Percentiles rank a stretch among this genome's conserved stretches.
These are phyloP conservation scores for Pichia gijzeniarum DNA, from an alignment of 805 yeast species.

Conservation along the genomic window DNA sequence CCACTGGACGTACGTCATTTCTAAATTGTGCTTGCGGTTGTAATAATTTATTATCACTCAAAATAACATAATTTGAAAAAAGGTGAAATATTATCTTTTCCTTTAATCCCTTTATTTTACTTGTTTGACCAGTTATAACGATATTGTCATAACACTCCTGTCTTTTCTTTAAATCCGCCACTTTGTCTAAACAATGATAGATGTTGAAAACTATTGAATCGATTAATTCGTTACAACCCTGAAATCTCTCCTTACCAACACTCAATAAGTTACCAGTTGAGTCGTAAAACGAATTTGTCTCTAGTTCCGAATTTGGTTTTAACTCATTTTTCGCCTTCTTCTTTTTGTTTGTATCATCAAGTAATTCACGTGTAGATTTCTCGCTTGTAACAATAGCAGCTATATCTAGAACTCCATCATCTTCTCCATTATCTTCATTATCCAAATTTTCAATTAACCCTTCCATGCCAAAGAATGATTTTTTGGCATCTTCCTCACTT, in stretches of 20 bases:
- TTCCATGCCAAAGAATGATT: constrained; percentile 55
- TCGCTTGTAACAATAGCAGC: constrained; percentile 84
- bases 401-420: constrained; percentile 77
- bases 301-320: constrained; percentile 59
- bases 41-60: constrained; percentile 15
- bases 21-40: constrained; percentile 26
- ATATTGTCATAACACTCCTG: constrained; percentile 84
- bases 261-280: constrained; percentile 45
- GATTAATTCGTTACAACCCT: constrained; percentile 63
- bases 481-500: constrained; percentile 55
- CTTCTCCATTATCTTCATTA: constrained; percentile 29
- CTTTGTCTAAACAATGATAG: constrained; percentile 43
- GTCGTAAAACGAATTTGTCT: constrained; percentile 66
- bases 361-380: constrained; percentile 47
- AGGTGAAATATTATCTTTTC: constrained; percentile 60
- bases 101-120: constrained; percentile 66
- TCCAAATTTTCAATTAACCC: constrained; percentile 30
- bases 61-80: constrained; percentile 22
- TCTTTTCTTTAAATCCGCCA: constrained; percentile 59
- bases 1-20: constrained; percentile 23
- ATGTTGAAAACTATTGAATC: constrained; percentile 47
- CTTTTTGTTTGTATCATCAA: constrained; percentile 23
- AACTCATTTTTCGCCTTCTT: constrained; percentile 10
- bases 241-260: constrained; percentile 88
- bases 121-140: constrained; percentile 72